Evolutionary conservation across 192 early-diverging fungal genomes (phyloP).

Genomic region (Coemansia sp.): DNA sequence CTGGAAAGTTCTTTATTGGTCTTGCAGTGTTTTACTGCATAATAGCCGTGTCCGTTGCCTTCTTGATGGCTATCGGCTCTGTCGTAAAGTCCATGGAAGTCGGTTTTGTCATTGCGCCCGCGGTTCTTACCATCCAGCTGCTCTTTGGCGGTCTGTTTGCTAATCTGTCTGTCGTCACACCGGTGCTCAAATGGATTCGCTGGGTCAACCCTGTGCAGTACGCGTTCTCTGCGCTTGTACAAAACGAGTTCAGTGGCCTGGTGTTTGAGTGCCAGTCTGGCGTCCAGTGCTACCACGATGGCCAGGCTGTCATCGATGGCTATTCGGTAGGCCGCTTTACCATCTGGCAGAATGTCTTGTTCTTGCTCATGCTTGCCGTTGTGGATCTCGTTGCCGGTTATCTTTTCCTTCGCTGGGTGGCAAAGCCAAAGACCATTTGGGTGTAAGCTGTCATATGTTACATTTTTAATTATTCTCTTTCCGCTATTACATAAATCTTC

Average conservation of each 20-base stretch:
- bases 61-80: slow-evolving; percentile 47
- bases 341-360: slow-evolving; percentile 43
- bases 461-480: background rate
- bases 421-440: slow-evolving; percentile 53
- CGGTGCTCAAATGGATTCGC: slow-evolving; percentile 55
- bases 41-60: slow-evolving; percentile 33
- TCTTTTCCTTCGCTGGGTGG: slow-evolving; percentile 43
- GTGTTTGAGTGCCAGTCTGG: slow-evolving; percentile 35
- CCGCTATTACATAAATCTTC: too few relatives aligned
- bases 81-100: slow-evolving; percentile 43
- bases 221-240: slow-evolving; percentile 32
- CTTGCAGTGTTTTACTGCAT: slow-evolving; percentile 44
- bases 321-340: slow-evolving; percentile 45
- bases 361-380: slow-evolving; percentile 46
- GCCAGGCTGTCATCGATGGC: slow-evolving; percentile 34
- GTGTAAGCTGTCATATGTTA: slow-evolving; percentile 12
- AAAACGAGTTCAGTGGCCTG: slow-evolving; percentile 51
- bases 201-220: slow-evolving; percentile 54
- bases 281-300: slow-evolving; percentile 36
- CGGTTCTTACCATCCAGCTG: slow-evolving; percentile 47
- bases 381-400: slow-evolving; percentile 34
- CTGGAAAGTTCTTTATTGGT: slow-evolving; percentile 52
- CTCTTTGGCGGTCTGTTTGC: slow-evolving; percentile 54
- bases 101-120: slow-evolving; percentile 42
- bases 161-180: slow-evolving; percentile 43